Conservation (phyloP, 192 early-diverging fungal genomes). For the Phlyctochytrium planicorne region DNA sequence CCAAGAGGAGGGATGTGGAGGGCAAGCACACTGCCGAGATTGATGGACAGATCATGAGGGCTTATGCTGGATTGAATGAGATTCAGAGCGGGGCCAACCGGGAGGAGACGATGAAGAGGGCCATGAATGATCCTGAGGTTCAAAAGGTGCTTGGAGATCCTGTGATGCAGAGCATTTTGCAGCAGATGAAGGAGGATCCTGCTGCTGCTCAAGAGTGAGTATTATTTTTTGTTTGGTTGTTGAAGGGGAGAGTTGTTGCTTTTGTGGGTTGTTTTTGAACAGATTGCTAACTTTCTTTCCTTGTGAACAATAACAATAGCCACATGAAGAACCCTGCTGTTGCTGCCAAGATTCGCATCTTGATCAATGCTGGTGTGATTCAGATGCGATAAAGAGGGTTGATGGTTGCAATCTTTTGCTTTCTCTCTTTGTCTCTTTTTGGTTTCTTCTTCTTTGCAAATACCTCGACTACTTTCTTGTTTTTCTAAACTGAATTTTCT, state of each 20-base stretch:
- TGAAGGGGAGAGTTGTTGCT: constrained; percentile 14
- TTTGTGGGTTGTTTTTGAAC: constrained; percentile 12
- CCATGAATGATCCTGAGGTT: constrained; percentile 92
- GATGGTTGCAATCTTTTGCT: no score
- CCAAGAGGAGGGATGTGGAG: constrained; percentile 77
- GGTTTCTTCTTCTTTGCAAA: no score
- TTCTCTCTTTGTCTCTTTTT: no score
- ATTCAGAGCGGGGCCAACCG: constrained; percentile 58
- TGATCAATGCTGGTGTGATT: constrained; percentile 81
- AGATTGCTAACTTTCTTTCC: constrained; percentile 8
- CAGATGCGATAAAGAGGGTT: constrained; percentile 35
- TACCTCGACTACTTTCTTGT: no score
- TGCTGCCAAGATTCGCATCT: constrained; percentile 90
- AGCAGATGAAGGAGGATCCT: constrained; percentile 97
- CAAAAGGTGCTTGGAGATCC: constrained; percentile 85
- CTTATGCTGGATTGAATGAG: constrained; percentile 71
- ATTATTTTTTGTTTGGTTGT: not conserved
- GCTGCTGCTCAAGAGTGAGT: constrained; percentile 79
- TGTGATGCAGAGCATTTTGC: constrained; percentile 93
- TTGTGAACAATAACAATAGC: constrained; percentile 18
- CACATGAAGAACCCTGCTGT: constrained; percentile 95
- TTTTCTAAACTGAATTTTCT: no score
- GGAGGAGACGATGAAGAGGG: constrained; percentile 80
- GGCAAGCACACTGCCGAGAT: constrained; percentile 85
- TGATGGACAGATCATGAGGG: constrained; percentile 70